Evolutionary conservation across 768 basidiomycete species (phyloP).

Genomic region (Suillus sp.): DNA sequence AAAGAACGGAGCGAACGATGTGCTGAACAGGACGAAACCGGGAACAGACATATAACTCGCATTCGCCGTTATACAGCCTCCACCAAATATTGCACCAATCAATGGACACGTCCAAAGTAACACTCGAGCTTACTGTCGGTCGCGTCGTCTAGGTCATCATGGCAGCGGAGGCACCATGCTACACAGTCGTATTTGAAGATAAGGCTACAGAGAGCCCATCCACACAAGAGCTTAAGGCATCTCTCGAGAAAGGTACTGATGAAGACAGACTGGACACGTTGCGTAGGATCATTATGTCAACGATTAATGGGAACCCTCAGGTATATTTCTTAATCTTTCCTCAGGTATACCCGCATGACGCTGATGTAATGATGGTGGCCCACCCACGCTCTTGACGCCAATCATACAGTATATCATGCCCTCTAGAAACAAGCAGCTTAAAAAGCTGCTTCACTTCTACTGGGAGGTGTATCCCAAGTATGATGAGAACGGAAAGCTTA

Average conservation of each 20-base stretch:
- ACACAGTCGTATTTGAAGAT: background rate
- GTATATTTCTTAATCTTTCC: constrained; percentile 44
- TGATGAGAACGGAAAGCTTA: constrained; percentile 95
- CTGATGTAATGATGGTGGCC: background rate
- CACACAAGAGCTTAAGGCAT: background rate
- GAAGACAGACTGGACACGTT: background rate
- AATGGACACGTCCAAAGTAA: constrained; percentile 1
- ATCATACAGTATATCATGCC: constrained; percentile 40
- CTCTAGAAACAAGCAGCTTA: constrained; percentile 91
- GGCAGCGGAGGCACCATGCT: background rate
- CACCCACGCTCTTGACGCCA: background rate
- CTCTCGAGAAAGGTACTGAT: background rate
- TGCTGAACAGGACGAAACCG: too few relatives aligned
- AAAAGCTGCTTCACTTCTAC: constrained; percentile 91
- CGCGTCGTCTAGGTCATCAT: background rate
- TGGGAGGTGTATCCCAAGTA: constrained; percentile 99
- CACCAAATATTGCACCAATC: background rate
- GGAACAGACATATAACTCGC: too few relatives aligned
- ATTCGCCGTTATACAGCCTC: background rate
- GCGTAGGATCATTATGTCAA: background rate
- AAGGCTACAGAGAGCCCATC: background rate
- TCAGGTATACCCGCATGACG: background rate
- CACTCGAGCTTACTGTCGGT: background rate
- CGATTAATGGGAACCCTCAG: constrained; percentile 17
- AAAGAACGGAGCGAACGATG: too few relatives aligned